Percentiles rank a stretch among this genome's conserved stretches.
phyloP scores from a whole-genome alignment of 306 rosid species.

The Spatholobus suberectus region DNA sequence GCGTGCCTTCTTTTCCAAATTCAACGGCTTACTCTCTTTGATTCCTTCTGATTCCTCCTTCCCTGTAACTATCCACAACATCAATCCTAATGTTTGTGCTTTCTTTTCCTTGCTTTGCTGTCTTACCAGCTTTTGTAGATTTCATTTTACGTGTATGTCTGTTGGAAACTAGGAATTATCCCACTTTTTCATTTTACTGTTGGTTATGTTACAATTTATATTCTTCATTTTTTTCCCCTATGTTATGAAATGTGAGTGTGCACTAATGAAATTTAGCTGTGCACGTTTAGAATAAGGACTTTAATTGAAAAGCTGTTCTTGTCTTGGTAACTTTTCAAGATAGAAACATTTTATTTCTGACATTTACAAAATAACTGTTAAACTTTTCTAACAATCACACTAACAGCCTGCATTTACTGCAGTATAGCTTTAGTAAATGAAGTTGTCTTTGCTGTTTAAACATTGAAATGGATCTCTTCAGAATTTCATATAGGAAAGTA shows the following conservation, averaged over 20 bases:
- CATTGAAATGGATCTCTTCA: background rate
- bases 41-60: background rate
- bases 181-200: background rate
- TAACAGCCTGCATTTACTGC: background rate
- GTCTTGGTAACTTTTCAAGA: background rate
- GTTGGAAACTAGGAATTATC: slow-evolving; percentile 11
- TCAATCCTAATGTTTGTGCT: background rate
- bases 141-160: background rate
- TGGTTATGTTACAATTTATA: background rate
- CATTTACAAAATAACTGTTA: background rate
- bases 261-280: background rate
- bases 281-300: background rate
- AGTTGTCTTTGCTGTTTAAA: background rate
- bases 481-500: background rate
- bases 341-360: background rate
- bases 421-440: background rate
- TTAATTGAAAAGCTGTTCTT: too few species aligned
- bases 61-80: background rate
- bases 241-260: background rate
- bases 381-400: background rate
- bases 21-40: background rate
- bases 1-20: background rate
- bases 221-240: background rate
- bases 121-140: background rate
- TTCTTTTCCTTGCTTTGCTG: background rate